These are phyloP conservation scores for Butyriboletus loyo DNA, from an alignment of 768 basidiomycete genomes.

Conservation along the genomic window DNA sequence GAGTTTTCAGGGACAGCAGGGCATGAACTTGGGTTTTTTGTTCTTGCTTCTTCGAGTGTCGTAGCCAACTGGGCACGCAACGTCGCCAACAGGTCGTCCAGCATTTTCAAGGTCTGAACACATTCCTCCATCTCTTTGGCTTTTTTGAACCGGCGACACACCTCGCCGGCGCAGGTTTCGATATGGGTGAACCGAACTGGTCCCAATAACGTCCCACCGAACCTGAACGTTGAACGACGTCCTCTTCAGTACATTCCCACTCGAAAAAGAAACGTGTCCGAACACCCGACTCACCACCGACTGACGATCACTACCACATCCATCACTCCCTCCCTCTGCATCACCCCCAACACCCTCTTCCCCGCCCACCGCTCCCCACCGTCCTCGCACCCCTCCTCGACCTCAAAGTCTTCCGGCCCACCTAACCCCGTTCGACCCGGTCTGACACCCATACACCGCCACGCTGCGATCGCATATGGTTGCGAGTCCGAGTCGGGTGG, in stretches of 20 bases:
- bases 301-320: conserved; percentile 80
- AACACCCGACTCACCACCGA: conserved; percentile 51
- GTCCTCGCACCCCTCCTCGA: conserved; percentile 60
- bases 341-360: conserved; percentile 56
- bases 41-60: neutral
- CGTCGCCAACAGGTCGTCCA: conserved; percentile 60
- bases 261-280: neutral
- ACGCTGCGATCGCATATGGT: conserved; percentile 69
- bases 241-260: neutral
- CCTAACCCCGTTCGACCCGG: conserved; percentile 59
- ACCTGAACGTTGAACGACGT: conserved; percentile 55
- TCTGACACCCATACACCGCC: conserved; percentile 75
- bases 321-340: conserved; percentile 66
- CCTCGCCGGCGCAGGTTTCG: conserved; percentile 70
- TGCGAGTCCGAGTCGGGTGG: no score
- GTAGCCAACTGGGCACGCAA: conserved; percentile 45
- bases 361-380: conserved; percentile 79
- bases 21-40: neutral
- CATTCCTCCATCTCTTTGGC: conserved; percentile 66
- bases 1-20: neutral
- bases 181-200: conserved; percentile 75
- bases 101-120: conserved; percentile 49
- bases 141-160: conserved; percentile 64
- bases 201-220: conserved; percentile 77
- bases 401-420: conserved; percentile 75